A percentile compares a stretch with the other conserved stretches of the same genome.
phyloP scores from a whole-genome alignment of 2,329 filamentous ascomycete genomes.

The Fusarium musae region DNA sequence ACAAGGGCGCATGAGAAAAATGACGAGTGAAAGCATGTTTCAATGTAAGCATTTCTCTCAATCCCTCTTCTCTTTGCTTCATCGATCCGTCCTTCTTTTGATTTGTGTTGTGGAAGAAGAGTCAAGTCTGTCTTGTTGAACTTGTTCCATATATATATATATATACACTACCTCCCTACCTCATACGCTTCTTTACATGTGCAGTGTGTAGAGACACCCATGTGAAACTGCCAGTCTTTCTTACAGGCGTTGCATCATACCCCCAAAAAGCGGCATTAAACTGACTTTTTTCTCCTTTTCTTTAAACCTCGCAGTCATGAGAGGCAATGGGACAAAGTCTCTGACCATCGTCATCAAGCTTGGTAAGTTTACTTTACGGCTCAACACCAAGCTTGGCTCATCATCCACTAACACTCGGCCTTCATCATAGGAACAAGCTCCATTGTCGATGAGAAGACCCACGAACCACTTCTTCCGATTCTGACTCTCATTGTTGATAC shows the following conservation, averaged over 20 bases:
- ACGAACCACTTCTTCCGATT: slow-evolving; percentile 91
- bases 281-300: slow-evolving; percentile 58
- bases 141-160: slow-evolving; percentile 1
- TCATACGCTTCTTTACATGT: slow-evolving; percentile 9
- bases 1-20: slow-evolving; percentile 41
- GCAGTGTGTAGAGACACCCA: slow-evolving; percentile 6
- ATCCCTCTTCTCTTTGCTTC: slow-evolving; percentile 19
- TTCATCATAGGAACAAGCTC: slow-evolving; percentile 88
- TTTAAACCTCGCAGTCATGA: slow-evolving; percentile 65
- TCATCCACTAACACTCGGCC: slow-evolving; percentile 33
- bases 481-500: slow-evolving; percentile 95
- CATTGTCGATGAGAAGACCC: slow-evolving; percentile 96
- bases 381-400: slow-evolving; percentile 19
- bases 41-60: slow-evolving; percentile 40
- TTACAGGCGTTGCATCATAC: slow-evolving; percentile 3
- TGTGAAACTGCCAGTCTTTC: slow-evolving; percentile 21
- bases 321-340: slow-evolving; percentile 59
- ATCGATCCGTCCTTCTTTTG: slow-evolving; percentile 23
- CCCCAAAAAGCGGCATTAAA: slow-evolving; percentile 49
- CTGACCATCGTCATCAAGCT: slow-evolving; percentile 82
- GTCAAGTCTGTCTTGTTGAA: slow-evolving; percentile 2
- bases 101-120: slow-evolving; percentile 17
- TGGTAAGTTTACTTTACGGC: slow-evolving; percentile 63
- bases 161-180: slow-evolving; percentile 4
- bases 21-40: slow-evolving; percentile 43